A percentile compares a stretch with the other conserved stretches of the same genome.
Conservation (phyloP, 2,329 filamentous ascomycete species). For the Sarocladium brachiariae region DNA sequence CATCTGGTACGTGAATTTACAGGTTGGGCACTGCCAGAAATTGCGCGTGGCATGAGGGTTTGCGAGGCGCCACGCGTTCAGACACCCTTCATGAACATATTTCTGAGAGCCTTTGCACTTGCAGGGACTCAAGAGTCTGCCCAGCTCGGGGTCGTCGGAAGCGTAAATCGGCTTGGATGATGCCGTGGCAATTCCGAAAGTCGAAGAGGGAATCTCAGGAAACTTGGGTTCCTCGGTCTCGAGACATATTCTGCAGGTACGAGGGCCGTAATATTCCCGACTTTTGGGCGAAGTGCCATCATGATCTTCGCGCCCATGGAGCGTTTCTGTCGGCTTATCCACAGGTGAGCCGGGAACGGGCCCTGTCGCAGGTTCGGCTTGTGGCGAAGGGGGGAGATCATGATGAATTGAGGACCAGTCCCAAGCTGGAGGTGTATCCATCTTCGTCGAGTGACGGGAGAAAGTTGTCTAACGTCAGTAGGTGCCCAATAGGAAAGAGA, state of each 20-base stretch:
- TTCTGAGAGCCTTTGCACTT: constrained; percentile 88
- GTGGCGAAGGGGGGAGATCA: neutral
- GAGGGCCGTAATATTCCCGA: constrained; percentile 54
- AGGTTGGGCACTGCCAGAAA: constrained; percentile 84
- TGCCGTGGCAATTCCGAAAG: constrained; percentile 25
- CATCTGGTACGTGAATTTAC: constrained; percentile 74
- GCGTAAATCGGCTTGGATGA: constrained; percentile 49
- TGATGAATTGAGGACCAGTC: constrained; percentile 11
- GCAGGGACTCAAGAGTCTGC: constrained; percentile 81
- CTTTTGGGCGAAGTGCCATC: neutral
- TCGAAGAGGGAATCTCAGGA: constrained; percentile 24
- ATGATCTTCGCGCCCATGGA: neutral
- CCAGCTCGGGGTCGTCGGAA: constrained; percentile 65
- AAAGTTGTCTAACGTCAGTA: neutral
- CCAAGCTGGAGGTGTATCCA: constrained; percentile 12
- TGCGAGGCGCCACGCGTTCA: constrained; percentile 74
- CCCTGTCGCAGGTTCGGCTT: neutral
- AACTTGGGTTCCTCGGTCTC: constrained; percentile 54
- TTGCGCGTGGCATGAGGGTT: constrained; percentile 60
- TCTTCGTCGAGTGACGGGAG: neutral
- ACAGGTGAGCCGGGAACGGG: neutral
- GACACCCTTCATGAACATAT: constrained; percentile 89
- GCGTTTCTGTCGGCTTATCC: neutral
- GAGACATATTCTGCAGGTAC: constrained; percentile 85
- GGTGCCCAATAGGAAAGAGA: neutral